phyloP scores from a whole-genome alignment of 2,329 filamentous ascomycete species.

The Parascedosporium putredinis region DNA sequence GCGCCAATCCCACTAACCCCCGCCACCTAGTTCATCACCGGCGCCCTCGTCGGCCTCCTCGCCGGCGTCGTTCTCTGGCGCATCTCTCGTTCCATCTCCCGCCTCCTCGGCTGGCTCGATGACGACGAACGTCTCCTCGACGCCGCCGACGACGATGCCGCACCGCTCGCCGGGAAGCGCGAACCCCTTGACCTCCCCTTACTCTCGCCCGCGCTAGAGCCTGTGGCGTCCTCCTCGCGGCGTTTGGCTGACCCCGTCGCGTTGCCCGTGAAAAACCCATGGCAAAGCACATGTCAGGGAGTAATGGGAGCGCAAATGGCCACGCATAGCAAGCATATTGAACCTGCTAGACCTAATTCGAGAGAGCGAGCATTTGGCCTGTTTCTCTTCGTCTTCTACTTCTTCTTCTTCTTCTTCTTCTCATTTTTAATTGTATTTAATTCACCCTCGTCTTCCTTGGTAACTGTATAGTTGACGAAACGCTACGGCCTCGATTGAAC shows the following conservation, averaged over 20 bases:
- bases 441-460: no score
- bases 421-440: no score
- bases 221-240: no score
- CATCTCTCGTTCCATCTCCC: neutral
- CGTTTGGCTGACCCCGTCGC: neutral
- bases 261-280: no score
- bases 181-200: no score
- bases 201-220: no score
- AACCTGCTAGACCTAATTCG: no score
- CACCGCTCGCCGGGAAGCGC: no score
- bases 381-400: neutral
- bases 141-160: no score
- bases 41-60: neutral
- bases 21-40: neutral
- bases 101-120: slow-evolving; percentile 1
- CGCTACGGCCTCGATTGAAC: no score
- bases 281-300: neutral
- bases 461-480: no score
- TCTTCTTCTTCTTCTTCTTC: neutral
- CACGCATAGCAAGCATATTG: neutral
- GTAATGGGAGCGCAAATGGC: neutral
- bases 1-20: neutral
- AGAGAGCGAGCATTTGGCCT: no score
- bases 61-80: neutral
- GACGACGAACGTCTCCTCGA: neutral